Percentiles rank a stretch among this genome's conserved stretches.
phyloP scores from a whole-genome alignment of 306 rosid genomes.

The Glycyrrhiza uralensis region DNA sequence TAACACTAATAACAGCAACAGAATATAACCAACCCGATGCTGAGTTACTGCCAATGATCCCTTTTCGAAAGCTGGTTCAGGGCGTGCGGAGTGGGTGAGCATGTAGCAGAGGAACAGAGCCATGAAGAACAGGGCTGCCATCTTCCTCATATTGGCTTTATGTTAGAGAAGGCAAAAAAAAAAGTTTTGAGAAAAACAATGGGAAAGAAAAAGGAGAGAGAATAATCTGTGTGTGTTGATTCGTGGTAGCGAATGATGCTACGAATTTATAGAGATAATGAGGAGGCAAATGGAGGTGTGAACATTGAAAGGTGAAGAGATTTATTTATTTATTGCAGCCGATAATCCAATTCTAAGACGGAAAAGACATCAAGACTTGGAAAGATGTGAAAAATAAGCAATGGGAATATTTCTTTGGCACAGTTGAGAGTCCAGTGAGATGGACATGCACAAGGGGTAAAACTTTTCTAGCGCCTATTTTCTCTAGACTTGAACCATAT shows the following conservation, averaged over 20 bases:
- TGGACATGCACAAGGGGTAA: no score
- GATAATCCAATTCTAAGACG: background rate
- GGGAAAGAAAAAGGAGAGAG: background rate
- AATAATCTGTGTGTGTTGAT: slow-evolving; percentile 6
- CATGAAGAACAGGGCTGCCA: slow-evolving; percentile 28
- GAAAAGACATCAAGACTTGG: background rate
- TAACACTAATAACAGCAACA: background rate
- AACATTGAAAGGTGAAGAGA: slow-evolving; percentile 18
- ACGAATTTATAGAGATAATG: slow-evolving; percentile 33
- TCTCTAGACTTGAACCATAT: no score
- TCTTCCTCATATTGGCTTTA: slow-evolving; percentile 34
- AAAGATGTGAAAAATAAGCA: no score
- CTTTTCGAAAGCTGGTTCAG: slow-evolving; percentile 22
- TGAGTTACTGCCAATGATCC: background rate
- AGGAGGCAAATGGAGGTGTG: slow-evolving; percentile 17
- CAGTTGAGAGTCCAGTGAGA: no score
- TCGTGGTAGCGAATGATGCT: background rate
- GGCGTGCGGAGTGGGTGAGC: slow-evolving; percentile 31
- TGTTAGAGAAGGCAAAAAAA: background rate
- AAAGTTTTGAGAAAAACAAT: background rate
- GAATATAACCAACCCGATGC: slow-evolving; percentile 9
- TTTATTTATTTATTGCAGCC: slow-evolving; percentile 20
- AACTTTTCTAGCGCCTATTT: no score
- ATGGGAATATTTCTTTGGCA: no score
- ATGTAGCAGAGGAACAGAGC: slow-evolving; percentile 32